Evolutionary conservation across 108 stramenopile genomes (phyloP).

Genomic region (Parmales sp.): DNA sequence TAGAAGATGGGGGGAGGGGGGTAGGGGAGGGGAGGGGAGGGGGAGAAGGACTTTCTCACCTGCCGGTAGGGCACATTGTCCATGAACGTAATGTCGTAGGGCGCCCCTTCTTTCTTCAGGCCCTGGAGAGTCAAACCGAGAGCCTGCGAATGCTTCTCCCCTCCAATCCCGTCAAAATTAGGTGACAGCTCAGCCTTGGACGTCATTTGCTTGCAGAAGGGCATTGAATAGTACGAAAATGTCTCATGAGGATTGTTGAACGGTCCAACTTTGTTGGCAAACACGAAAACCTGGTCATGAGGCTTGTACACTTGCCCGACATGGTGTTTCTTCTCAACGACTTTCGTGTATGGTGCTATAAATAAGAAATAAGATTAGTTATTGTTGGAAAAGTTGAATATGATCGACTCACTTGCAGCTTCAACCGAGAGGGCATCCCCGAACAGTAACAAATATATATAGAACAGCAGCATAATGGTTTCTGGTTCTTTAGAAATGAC

Average conservation of each 20-base stretch:
- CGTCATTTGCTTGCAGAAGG: conserved; percentile 81
- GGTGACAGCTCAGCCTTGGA: conserved; percentile 39
- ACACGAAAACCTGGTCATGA: conserved; percentile 62
- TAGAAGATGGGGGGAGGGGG: too few species aligned
- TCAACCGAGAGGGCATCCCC: too few species aligned
- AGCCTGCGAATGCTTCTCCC: conserved; percentile 49
- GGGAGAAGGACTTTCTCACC: background rate
- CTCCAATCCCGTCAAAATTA: conserved; percentile 8
- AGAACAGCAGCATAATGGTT: too few species aligned
- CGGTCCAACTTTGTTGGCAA: conserved; percentile 76
- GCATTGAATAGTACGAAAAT: conserved; percentile 94
- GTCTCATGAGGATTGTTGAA: conserved; percentile 94
- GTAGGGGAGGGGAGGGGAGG: background rate
- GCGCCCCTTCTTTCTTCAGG: conserved; percentile 79
- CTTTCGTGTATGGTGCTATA: too few species aligned
- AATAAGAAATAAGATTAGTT: too few species aligned
- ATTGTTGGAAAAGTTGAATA: too few species aligned
- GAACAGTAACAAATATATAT: too few species aligned
- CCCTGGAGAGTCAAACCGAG: conserved; percentile 89
- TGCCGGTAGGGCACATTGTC: conserved; percentile 49
- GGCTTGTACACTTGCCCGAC: conserved; percentile 52
- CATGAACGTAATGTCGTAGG: conserved; percentile 74
- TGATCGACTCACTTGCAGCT: too few species aligned
- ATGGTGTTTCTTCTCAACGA: conserved; percentile 17
- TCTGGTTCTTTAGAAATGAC: too few species aligned